phyloP scores from a whole-genome alignment of 2,329 filamentous ascomycete genomes.

The Fusarium kyushuense region DNA sequence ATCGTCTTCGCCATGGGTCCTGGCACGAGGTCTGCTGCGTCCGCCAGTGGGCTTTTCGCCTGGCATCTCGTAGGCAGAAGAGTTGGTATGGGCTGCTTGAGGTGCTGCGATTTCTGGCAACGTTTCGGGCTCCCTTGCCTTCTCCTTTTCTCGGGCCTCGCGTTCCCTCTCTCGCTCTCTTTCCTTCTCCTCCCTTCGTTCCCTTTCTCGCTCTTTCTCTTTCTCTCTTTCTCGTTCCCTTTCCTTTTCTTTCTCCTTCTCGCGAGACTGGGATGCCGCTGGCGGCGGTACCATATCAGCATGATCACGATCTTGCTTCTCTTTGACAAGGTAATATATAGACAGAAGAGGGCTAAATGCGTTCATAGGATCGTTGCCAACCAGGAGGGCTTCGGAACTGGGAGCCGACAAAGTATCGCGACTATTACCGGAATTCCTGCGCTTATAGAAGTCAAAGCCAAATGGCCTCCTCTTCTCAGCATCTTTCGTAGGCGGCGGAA shows the following conservation, averaged over 20 bases:
- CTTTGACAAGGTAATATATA: constrained; percentile 94
- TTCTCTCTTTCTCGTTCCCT: constrained; percentile 48
- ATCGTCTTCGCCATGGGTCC: constrained; percentile 96
- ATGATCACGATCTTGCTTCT: constrained; percentile 88
- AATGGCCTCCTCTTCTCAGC: constrained; percentile 89
- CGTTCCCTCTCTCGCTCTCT: constrained; percentile 37
- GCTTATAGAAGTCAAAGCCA: constrained; percentile 95
- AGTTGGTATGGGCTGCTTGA: constrained; percentile 89
- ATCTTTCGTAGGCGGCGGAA: constrained; percentile 68
- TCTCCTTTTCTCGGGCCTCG: constrained; percentile 47
- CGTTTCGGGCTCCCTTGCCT: constrained; percentile 56
- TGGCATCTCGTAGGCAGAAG: constrained; percentile 85
- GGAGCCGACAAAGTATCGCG: constrained; percentile 85
- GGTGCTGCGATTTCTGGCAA: constrained; percentile 84
- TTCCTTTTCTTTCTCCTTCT: constrained; percentile 51
- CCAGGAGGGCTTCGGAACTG: constrained; percentile 86
- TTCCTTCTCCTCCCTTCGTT: constrained; percentile 48
- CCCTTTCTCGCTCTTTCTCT: constrained; percentile 44
- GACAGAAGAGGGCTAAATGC: constrained; percentile 93
- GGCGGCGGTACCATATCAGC: constrained; percentile 58
- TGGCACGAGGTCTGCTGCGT: constrained; percentile 83
- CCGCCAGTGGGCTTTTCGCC: constrained; percentile 89
- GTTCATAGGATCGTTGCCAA: constrained; percentile 89
- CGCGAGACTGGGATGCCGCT: constrained; percentile 58
- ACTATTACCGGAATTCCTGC: constrained; percentile 88